Percentiles rank a stretch among this genome's conserved stretches.
These are phyloP conservation scores for Wickerhamomyces chaumierensis DNA, from an alignment of 805 yeast species.

Conservation along the genomic window DNA sequence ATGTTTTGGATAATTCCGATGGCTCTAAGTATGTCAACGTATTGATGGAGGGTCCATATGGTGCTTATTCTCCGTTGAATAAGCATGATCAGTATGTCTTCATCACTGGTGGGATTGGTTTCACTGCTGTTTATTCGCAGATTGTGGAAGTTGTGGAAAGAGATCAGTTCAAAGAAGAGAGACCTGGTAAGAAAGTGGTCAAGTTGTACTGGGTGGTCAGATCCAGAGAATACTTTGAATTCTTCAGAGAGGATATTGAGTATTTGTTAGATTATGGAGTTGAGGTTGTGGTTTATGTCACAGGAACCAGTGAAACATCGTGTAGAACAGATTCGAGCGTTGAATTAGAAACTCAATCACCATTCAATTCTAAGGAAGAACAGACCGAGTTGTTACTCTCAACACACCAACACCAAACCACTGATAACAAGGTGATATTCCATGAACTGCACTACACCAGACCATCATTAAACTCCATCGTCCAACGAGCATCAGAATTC, in stretches of 20 bases:
- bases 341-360: background rate
- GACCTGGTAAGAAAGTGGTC: constrained; percentile 15
- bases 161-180: constrained; percentile 5
- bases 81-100: constrained; percentile 27
- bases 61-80: constrained; percentile 29
- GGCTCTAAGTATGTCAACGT: constrained; percentile 25
- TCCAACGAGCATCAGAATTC: too few relatives aligned
- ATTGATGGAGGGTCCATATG: constrained; percentile 55
- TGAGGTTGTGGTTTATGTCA: constrained; percentile 8
- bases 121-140: constrained; percentile 38
- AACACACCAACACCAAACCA: background rate
- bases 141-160: constrained; percentile 19
- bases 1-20: constrained; percentile 13
- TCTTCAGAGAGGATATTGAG: constrained; percentile 36
- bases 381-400: background rate
- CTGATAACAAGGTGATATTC: background rate
- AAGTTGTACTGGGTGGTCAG: constrained; percentile 58
- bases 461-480: too few relatives aligned
- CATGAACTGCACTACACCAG: background rate
- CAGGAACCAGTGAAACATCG: constrained; percentile 3
- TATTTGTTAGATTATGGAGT: constrained; percentile 20
- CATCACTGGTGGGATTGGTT: constrained; percentile 42
- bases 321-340: too few relatives aligned
- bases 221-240: constrained; percentile 33
- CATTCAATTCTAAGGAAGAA: background rate